A percentile compares a stretch with the other conserved stretches of the same genome.
These are phyloP conservation scores for Garcia nutans DNA, from an alignment of 345 rosid genomes.

Conservation along the genomic window DNA sequence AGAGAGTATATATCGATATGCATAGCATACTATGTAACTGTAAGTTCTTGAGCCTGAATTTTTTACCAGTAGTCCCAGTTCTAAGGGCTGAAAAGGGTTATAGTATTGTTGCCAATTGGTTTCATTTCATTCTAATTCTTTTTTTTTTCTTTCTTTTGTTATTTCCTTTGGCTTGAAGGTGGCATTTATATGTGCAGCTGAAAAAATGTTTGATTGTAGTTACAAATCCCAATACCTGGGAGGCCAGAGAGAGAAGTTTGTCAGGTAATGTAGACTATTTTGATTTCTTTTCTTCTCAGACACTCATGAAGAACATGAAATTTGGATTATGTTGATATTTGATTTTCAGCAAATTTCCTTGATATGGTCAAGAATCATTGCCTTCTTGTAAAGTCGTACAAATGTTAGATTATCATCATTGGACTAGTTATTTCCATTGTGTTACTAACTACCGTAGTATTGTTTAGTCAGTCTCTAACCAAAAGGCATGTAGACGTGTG, in stretches of 20 bases:
- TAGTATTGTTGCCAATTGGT: neutral
- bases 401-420: neutral
- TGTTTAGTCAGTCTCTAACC: neutral
- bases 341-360: neutral
- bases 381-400: neutral
- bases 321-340: constrained; percentile 18
- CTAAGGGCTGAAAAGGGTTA: neutral
- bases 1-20: neutral
- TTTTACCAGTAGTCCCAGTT: neutral
- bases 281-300: neutral
- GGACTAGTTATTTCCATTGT: neutral
- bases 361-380: neutral
- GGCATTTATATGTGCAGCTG: constrained; percentile 39
- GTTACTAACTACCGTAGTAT: neutral
- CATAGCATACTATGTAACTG: neutral
- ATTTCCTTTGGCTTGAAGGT: constrained; percentile 40
- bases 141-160: too few species aligned
- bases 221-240: constrained; percentile 60
- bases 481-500: neutral
- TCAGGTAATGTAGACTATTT: constrained; percentile 47
- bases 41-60: neutral
- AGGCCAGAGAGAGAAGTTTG: constrained; percentile 83
- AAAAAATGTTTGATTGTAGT: constrained; percentile 68
- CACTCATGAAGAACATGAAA: neutral
- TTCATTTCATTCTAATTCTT: neutral